phyloP scores from a whole-genome alignment of 257 asterid genomes.

The Plectranthus barbatus region DNA sequence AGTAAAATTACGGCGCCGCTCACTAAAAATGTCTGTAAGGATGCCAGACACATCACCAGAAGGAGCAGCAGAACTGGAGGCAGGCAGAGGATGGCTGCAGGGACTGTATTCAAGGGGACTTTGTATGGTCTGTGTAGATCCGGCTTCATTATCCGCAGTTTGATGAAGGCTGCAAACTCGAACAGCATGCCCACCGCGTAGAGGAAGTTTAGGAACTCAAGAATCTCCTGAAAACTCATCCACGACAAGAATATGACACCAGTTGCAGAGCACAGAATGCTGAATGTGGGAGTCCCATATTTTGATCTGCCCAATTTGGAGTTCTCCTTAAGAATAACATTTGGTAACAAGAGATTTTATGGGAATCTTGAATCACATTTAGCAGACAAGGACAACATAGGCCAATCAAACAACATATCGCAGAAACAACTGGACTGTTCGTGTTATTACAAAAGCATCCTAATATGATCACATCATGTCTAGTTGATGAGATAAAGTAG shows the following conservation, averaged over 20 bases:
- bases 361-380: neutral
- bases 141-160: conserved; percentile 55
- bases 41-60: conserved; percentile 81
- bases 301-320: conserved; percentile 45
- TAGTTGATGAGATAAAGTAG: neutral
- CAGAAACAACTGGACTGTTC: too few species aligned
- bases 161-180: conserved; percentile 87
- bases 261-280: conserved; percentile 82
- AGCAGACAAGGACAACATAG: neutral
- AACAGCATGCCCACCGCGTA: conserved; percentile 84
- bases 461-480: neutral
- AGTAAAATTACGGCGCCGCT: conserved; percentile 47
- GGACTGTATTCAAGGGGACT: conserved; percentile 59
- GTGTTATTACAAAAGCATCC: too few species aligned
- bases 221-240: conserved; percentile 94
- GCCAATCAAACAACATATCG: neutral
- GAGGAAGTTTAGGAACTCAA: conserved; percentile 88
- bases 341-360: neutral
- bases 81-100: conserved; percentile 60
- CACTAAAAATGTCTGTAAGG: conserved; percentile 52
- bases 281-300: conserved; percentile 81
- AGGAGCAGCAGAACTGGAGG: conserved; percentile 71
- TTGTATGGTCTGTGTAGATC: conserved; percentile 84
- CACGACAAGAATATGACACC: conserved; percentile 83
- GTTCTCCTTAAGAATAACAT: neutral